Conservation (phyloP, 1,284 basidiomycete species). For the Ceratobasidium sp. region DNA sequence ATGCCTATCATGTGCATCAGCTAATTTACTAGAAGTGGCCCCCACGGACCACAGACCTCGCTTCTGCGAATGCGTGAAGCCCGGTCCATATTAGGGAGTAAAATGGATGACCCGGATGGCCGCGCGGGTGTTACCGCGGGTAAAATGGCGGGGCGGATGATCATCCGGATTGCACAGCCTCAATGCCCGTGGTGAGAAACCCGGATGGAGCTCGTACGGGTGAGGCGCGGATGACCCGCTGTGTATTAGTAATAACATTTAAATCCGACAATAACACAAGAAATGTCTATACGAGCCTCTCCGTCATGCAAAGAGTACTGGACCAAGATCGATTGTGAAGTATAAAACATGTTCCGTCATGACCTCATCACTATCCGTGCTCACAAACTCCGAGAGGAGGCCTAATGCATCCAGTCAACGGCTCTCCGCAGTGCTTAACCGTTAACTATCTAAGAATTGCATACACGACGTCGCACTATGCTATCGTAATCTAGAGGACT, state of each 20-base stretch:
- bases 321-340: background rate
- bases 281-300: background rate
- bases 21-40: no score
- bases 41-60: no score
- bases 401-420: background rate
- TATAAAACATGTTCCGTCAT: background rate
- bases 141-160: slow-evolving; percentile 12
- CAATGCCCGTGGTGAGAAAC: background rate
- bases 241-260: background rate
- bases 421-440: background rate
- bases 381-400: background rate
- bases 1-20: no score
- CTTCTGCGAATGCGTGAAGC: no score
- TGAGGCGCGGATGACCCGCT: background rate
- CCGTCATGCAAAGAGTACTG: background rate
- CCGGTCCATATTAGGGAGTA: slow-evolving; percentile 27
- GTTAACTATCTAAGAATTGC: slow-evolving; percentile 5
- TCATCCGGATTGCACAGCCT: slow-evolving; percentile 9
- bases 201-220: background rate
- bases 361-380: slow-evolving; percentile 5
- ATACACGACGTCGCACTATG: no score
- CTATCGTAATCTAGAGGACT: background rate
- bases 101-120: slow-evolving; percentile 24
- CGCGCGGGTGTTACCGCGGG: slow-evolving; percentile 13
- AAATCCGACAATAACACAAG: no score